phyloP scores from a whole-genome alignment of 345 rosid species.

The Lepidium didymum region DNA sequence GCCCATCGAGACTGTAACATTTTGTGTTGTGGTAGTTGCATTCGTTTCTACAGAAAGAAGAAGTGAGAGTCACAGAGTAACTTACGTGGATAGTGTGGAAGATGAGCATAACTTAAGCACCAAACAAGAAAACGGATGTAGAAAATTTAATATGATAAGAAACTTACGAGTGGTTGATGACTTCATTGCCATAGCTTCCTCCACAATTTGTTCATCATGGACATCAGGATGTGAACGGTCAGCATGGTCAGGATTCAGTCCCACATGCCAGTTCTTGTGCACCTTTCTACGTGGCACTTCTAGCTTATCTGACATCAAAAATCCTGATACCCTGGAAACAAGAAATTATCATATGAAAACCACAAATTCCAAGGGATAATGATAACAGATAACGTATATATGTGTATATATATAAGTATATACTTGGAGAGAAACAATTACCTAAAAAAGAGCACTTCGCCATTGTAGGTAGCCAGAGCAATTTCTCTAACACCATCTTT shows the following conservation, averaged over 20 bases:
- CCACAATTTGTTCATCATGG: conserved; percentile 55
- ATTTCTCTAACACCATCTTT: conserved; percentile 97
- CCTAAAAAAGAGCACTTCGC: conserved; percentile 95
- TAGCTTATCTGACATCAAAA: conserved; percentile 89
- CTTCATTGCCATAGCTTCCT: conserved; percentile 52
- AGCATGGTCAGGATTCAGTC: conserved; percentile 77
- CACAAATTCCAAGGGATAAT: background rate
- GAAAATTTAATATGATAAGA: background rate
- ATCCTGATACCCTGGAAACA: conserved; percentile 78
- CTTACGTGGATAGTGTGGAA: background rate
- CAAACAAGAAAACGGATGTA: conserved; percentile 9
- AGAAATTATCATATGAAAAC: conserved; percentile 1
- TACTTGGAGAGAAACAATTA: conserved; percentile 19
- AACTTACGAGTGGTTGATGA: conserved; percentile 53
- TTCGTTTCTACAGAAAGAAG: conserved; percentile 43
- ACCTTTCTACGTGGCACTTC: conserved; percentile 87
- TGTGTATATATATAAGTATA: background rate
- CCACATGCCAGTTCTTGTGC: conserved; percentile 85
- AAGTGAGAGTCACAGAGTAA: conserved; percentile 17
- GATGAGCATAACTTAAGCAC: background rate
- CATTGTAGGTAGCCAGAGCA: conserved; percentile 92
- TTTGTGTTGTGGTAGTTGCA: conserved; percentile 38
- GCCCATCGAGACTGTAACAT: conserved; percentile 30
- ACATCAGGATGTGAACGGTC: conserved; percentile 97
- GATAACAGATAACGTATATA: background rate